Base-by-base conservation (phyloP, 768 basidiomycete genomes). In the Phylloporus sp. region DNA sequence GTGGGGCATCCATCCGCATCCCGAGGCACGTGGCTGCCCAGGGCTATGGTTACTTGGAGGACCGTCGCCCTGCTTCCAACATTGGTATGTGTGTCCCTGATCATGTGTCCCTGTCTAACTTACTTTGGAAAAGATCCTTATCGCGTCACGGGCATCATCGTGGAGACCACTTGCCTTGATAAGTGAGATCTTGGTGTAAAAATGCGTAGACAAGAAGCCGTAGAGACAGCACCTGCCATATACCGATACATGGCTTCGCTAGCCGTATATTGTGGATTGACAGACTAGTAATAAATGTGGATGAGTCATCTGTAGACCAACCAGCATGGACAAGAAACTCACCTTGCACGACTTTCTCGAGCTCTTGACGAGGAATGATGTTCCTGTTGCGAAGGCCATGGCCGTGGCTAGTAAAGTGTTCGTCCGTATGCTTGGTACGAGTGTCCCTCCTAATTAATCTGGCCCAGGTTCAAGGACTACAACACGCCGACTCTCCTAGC, bases 61-160 rank as follows among this genome's bases (percentile, higher is more conserved):
- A 97, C 75, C 82, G 95, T 57, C 91, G 95, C 56, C 97, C 97
- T 24, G 95, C 95, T 51, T 97, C 95, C 69, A 99, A 99, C 80
- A 90, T 97, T 58, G 95, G 90, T 91, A 72, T 39, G 83, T 71
- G n/a, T 34, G 50, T 49, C 6, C 39, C 45, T 27, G 48, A 52
- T 51, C 43, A 15, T 9, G 4, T 16, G 18, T 58, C 24, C 44
- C 42, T 55, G 6, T 50, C 53, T 55, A 35, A 29, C 45, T 18
- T 38, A 38, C 43, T 51, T 55, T 35, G 57, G 40, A 35, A 50
- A 42, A 92, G 91, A 98, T 72, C 92, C 97, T 27, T 99, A 99
- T 73, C 89, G 90, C 54, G 95, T 99, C 55, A 95, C 92, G 24
- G 70, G 79, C 62, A 91, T 90, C 69, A 84, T 93, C 54, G 85